Conservation (phyloP, 2,329 filamentous ascomycete species). For the Metarhizium brunneum region DNA sequence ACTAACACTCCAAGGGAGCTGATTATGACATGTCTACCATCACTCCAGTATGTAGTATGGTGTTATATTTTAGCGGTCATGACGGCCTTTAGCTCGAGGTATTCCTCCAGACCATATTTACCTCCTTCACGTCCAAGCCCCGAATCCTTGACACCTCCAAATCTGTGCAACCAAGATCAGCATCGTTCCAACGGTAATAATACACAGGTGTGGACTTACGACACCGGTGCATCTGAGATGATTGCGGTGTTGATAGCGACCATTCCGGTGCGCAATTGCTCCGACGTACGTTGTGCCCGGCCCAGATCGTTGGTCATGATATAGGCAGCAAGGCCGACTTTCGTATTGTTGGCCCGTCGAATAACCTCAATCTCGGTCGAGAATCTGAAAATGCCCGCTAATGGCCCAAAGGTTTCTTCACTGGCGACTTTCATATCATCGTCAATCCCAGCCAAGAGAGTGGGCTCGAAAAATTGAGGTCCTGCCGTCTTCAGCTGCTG, state of each 20-base stretch:
- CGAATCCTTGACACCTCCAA: neutral
- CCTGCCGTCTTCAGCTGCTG: no score
- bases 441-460: constrained; percentile 80
- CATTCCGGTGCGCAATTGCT: constrained; percentile 75
- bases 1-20: no score
- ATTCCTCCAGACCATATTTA: neutral
- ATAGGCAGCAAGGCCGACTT: constrained; percentile 63
- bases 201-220: no score
- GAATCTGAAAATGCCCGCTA: constrained; percentile 84
- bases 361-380: constrained; percentile 75
- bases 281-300: constrained; percentile 51
- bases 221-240: no score
- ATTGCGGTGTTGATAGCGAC: constrained; percentile 64
- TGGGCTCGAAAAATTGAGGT: constrained; percentile 79
- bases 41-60: no score
- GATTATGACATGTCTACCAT: no score
- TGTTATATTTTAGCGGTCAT: neutral
- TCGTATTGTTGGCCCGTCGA: neutral
- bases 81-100: neutral
- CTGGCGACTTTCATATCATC: constrained; percentile 70
- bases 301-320: constrained; percentile 67
- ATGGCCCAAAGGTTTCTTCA: constrained; percentile 93
- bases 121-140: neutral
- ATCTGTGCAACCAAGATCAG: neutral
- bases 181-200: no score